A percentile compares a stretch with the other conserved stretches of the same genome.
These are phyloP conservation scores for Rhododendron williamsianum DNA, from an alignment of 148 eudicot species.

Conservation along the genomic window DNA sequence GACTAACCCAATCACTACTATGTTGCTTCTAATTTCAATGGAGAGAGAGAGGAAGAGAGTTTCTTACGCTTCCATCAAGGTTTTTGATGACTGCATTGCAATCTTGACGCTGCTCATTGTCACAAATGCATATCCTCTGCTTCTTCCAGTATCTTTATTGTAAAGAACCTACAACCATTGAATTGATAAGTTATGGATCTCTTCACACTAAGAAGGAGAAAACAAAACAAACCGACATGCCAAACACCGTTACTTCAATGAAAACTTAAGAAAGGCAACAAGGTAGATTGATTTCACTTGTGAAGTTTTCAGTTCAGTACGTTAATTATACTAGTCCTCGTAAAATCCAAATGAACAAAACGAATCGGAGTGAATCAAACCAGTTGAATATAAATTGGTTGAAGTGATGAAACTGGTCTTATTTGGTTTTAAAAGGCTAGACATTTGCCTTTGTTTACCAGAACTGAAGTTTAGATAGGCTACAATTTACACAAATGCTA, in stretches of 20 bases:
- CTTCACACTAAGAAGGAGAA: neutral
- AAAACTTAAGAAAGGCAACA: neutral
- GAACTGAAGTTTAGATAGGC: neutral
- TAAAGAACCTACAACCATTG: conserved; percentile 64
- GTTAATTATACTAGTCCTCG: neutral
- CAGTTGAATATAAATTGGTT: neutral
- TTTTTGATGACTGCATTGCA: conserved; percentile 60
- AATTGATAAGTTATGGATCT: neutral
- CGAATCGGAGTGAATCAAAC: neutral
- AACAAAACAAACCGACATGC: neutral
- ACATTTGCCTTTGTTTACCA: neutral
- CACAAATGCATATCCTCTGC: conserved; percentile 98
- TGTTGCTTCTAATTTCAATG: neutral
- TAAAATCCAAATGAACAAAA: neutral
- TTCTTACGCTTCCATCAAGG: conserved; percentile 81
- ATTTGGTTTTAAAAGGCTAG: neutral
- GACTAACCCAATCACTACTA: neutral
- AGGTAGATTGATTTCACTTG: neutral
- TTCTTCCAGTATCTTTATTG: conserved; percentile 62
- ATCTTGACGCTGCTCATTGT: conserved; percentile 88
- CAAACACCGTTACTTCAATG: neutral
- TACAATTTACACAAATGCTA: neutral
- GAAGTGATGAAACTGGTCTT: neutral
- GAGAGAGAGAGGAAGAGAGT: neutral
- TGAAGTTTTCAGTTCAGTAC: neutral